phyloP scores from a whole-genome alignment of 75 land plant genomes.

The Sequoia sempervirens region DNA sequence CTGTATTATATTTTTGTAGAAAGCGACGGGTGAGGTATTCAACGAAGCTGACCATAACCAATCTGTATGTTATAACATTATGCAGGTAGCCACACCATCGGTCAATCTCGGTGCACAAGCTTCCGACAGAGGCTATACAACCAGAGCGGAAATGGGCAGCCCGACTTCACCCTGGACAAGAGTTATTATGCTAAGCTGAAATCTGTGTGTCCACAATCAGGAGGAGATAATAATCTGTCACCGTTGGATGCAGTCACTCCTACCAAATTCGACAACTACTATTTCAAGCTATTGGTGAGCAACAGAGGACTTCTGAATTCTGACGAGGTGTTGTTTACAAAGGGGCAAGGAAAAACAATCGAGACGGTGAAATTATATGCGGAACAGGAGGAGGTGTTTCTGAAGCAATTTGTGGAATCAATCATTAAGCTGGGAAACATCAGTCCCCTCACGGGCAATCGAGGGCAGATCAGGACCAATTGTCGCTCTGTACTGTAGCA shows the following conservation, averaged over 20 bases:
- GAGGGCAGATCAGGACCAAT: slow-evolving; percentile 67
- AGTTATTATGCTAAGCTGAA: slow-evolving; percentile 30
- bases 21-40: too few species aligned
- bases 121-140: slow-evolving; percentile 69
- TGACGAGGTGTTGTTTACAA: slow-evolving; percentile 44
- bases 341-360: slow-evolving; percentile 17
- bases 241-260: slow-evolving; percentile 21
- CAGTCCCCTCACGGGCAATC: slow-evolving; percentile 40
- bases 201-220: slow-evolving; percentile 49
- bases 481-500: slow-evolving; percentile 38
- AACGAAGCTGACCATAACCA: too few species aligned
- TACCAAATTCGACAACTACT: slow-evolving; percentile 60
- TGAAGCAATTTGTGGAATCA: slow-evolving; percentile 57
- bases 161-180: slow-evolving; percentile 43
- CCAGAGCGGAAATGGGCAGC: slow-evolving; percentile 54
- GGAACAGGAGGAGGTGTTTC: slow-evolving; percentile 36
- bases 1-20: neutral
- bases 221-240: slow-evolving; percentile 58
- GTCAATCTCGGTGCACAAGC: slow-evolving; percentile 62
- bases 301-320: slow-evolving; percentile 50
- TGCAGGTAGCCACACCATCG: slow-evolving; percentile 85
- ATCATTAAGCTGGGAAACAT: slow-evolving; percentile 69
- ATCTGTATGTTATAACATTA: neutral
- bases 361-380: slow-evolving; percentile 57
- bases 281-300: slow-evolving; percentile 54